A percentile compares a stretch with the other conserved stretches of the same genome.
Conservation (phyloP, 768 basidiomycete species). For the Leucocoprinus leucothites region DNA sequence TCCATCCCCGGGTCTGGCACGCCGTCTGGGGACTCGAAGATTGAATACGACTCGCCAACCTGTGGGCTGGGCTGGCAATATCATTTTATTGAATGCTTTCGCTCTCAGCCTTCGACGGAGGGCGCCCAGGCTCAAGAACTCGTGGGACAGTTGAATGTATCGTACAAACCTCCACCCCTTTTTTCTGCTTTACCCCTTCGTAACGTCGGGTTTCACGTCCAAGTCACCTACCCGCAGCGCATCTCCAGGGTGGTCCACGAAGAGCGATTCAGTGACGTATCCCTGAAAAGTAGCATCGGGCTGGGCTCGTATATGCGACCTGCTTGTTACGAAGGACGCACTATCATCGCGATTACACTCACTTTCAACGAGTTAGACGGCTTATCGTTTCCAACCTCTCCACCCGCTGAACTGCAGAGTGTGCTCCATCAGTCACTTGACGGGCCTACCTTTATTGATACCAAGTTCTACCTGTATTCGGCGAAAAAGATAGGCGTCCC, state of each 20-base stretch:
- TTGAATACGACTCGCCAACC: neutral
- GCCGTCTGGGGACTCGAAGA: neutral
- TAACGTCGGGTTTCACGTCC: neutral
- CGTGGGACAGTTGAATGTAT: neutral
- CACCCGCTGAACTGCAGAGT: neutral
- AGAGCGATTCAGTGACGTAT: neutral
- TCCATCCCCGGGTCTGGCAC: neutral
- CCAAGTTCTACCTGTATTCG: slow-evolving; percentile 13
- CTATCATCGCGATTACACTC: neutral
- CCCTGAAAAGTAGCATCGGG: neutral
- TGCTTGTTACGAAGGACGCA: neutral
- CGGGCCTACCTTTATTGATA: slow-evolving; percentile 7
- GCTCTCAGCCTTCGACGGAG: neutral
- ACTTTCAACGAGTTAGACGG: neutral
- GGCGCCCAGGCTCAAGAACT: neutral
- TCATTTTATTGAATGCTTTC: neutral
- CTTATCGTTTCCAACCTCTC: neutral
- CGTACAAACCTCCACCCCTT: neutral
- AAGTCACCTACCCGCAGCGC: neutral
- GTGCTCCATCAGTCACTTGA: neutral
- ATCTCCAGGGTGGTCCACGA: neutral
- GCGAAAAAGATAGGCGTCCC: neutral
- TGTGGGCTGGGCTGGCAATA: slow-evolving; percentile 10
- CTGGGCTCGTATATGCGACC: slow-evolving; percentile 1
- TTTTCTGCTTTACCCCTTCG: neutral